Evolutionary conservation across 2,329 filamentous ascomycete species (phyloP), one percentile per base, ranked within the genome.

Genomic region (Exophiala spinifera): DNA sequence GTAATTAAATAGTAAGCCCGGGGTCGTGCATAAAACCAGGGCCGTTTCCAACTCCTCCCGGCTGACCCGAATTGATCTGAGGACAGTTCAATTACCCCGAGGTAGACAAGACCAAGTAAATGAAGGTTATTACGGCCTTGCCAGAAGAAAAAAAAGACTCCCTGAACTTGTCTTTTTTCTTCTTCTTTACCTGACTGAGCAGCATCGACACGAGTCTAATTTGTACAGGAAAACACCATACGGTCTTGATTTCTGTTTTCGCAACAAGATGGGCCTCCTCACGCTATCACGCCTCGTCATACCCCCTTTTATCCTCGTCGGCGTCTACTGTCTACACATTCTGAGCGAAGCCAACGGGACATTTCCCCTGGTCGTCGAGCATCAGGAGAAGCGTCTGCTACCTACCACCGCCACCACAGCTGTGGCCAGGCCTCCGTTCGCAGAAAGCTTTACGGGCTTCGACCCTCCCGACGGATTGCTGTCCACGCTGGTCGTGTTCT

Each of bases 381-480:
- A 40, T 15, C 23, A 33, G 15, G 31, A 25, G 10, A 49, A 51
- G 40, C 37, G 37, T 14, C 21, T 47, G 14, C 42, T 57, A 10
- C 51, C 46, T 4, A 51, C 51, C 8, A 17, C 37, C 3, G 17
- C 14, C 17, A 19, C 46, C 1, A 25, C n/a, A n/a, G n/a, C n/a
- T n/a, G 23, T 13, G 3, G 48, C 8, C 37, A 49, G 23, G 13
- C n/a, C 25, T 19, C 7, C 55, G 13, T 63, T 66, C 11, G 51
- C 72, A 36, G 66, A 67, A 28, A 65, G 63, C 14, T 71, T 70
- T 51, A 73, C 70, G 0, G 70, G 71, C 1, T 36, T 72, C 37
- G 59, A 65, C 36, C 59, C 61, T 0, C 21, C 72, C 4, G 72
- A 74, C 50, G 47, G 61, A 13, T 53, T 70, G 3, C 59, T 74